phyloP scores from a whole-genome alignment of 495 filamentous ascomycete genomes.

The Apodospora peruviana region DNA sequence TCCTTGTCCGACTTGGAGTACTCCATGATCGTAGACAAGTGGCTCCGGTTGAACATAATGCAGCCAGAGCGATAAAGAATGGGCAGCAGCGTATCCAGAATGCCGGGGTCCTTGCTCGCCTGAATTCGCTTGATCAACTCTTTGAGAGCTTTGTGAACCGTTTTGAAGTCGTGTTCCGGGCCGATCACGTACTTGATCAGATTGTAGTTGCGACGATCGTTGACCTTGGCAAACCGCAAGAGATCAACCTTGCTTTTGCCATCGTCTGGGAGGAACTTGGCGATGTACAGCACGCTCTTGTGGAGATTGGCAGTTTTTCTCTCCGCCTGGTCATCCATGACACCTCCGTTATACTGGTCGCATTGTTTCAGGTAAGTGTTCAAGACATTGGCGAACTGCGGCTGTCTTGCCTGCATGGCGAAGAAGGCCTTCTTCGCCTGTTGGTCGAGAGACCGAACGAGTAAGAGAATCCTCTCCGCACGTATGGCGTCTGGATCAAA shows the following conservation, averaged over 20 bases:
- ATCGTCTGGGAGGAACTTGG: constrained; percentile 69
- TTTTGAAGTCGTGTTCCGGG: constrained; percentile 87
- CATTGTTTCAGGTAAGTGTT: constrained; percentile 70
- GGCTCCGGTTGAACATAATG: constrained; percentile 87
- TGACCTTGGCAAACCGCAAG: constrained; percentile 83
- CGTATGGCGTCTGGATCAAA: constrained; percentile 78
- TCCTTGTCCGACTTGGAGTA: constrained; percentile 77
- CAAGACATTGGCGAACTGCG: constrained; percentile 61
- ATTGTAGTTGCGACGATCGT: constrained; percentile 87
- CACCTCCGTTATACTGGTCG: constrained; percentile 82
- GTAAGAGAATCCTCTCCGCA: constrained; percentile 74
- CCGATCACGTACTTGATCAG: constrained; percentile 79
- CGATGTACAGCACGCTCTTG: constrained; percentile 59
- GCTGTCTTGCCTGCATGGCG: constrained; percentile 71
- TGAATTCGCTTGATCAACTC: constrained; percentile 82
- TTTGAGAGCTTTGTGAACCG: constrained; percentile 79
- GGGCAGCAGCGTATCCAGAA: constrained; percentile 76
- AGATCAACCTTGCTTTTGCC: constrained; percentile 63
- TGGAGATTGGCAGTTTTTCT: constrained; percentile 63
- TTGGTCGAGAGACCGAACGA: constrained; percentile 71
- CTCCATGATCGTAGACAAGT: constrained; percentile 84
- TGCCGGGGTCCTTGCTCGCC: constrained; percentile 37
- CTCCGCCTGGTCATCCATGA: constrained; percentile 66
- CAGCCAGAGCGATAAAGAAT: constrained; percentile 77
- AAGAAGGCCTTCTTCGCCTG: constrained; percentile 84